Evolutionary conservation across 306 rosid species (phyloP).

Genomic region (Spatholobus suberectus): DNA sequence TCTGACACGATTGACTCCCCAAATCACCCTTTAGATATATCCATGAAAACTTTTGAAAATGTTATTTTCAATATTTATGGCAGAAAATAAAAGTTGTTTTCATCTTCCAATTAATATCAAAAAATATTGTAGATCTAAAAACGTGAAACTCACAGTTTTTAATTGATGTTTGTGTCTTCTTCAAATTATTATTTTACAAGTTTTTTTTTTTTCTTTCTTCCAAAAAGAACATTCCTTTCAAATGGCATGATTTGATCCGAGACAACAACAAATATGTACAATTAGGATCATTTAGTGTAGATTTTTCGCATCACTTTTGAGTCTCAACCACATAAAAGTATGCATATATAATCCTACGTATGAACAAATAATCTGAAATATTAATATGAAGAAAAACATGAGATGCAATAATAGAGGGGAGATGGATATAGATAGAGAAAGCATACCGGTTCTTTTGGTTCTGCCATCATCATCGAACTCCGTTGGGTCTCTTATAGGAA

Average conservation of each 20-base stretch:
- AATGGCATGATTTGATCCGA: neutral
- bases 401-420: no score
- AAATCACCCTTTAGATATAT: neutral
- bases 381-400: neutral
- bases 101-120: neutral
- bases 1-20: neutral
- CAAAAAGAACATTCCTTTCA: neutral
- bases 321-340: neutral
- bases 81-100: neutral
- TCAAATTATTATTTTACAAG: neutral
- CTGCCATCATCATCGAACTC: constrained; percentile 45
- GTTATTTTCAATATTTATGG: neutral
- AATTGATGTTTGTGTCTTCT: neutral
- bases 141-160: neutral
- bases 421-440: neutral
- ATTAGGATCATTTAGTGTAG: neutral
- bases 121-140: neutral
- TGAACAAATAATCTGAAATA: no score
- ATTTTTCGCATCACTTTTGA: no score
- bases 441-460: constrained; percentile 42
- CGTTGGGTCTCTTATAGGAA: neutral
- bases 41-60: neutral
- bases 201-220: no score
- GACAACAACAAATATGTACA: neutral
- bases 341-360: no score